Conservation (phyloP, 2,329 filamentous ascomycete genomes). For the Cladosporium sp. region DNA sequence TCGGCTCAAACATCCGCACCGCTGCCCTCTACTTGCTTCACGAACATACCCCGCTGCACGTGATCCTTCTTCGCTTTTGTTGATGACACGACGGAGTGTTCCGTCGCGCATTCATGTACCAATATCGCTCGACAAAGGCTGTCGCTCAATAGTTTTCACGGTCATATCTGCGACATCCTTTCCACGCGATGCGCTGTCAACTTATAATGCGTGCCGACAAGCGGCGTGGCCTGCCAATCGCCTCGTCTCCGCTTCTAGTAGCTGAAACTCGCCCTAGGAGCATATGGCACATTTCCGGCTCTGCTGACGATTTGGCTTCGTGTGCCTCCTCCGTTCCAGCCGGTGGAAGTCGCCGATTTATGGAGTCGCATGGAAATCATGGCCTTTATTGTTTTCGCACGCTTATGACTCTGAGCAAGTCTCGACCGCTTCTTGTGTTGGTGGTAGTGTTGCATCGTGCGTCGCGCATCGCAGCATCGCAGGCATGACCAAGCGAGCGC, state of each 20-base stretch:
- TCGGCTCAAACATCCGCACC: background rate
- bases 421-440: no score
- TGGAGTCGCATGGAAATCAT: background rate
- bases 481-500: slow-evolving; percentile 8
- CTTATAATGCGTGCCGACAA: background rate
- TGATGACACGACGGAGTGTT: no score
- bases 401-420: background rate
- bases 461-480: background rate
- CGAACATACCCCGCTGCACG: background rate
- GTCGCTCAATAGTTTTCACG: no score
- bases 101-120: no score
- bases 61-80: background rate
- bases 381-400: no score
- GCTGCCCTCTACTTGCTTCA: background rate
- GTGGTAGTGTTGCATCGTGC: slow-evolving; percentile 5
- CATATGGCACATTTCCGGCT: slow-evolving; percentile 11
- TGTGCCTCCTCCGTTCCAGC: slow-evolving; percentile 7
- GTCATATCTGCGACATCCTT: background rate
- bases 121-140: no score
- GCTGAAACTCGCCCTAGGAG: slow-evolving; percentile 12
- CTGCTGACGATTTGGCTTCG: slow-evolving; percentile 10
- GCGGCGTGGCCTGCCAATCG: slow-evolving; percentile 12
- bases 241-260: slow-evolving; percentile 6
- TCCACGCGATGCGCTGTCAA: slow-evolving; percentile 6
- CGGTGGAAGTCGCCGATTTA: background rate